Percentiles rank a stretch among this genome's conserved stretches.
Evolutionary conservation across 208 protist species (phyloP).

Genomic region (Endotrypanum monterogeii): DNA sequence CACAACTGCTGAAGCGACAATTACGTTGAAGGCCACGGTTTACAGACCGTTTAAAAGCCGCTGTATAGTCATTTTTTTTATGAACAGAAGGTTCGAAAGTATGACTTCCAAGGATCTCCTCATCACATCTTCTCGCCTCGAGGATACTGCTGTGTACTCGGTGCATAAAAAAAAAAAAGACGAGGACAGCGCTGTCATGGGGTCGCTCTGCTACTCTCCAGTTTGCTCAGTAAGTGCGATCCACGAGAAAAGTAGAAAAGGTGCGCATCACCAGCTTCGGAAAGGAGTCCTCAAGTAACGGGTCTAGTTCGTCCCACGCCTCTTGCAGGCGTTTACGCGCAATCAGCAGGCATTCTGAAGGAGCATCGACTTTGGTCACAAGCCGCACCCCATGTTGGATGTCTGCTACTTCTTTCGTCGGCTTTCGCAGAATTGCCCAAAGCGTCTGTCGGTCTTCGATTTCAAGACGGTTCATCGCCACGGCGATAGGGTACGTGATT

Average conservation of each 20-base stretch:
- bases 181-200: neutral
- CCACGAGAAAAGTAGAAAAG: slow-evolving; percentile 45
- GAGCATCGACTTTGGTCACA: slow-evolving; percentile 29
- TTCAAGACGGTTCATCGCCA: slow-evolving; percentile 41
- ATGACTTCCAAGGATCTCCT: neutral
- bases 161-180: neutral
- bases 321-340: slow-evolving; percentile 34
- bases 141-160: no score
- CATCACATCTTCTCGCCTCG: neutral
- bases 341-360: slow-evolving; percentile 38
- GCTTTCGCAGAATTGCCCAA: slow-evolving; percentile 37
- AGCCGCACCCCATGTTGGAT: slow-evolving; percentile 34
- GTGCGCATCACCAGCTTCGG: slow-evolving; percentile 57
- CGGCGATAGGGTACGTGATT: slow-evolving; percentile 65
- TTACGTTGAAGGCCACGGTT: neutral
- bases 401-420: slow-evolving; percentile 19
- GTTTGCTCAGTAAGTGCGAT: slow-evolving; percentile 27
- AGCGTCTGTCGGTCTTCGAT: slow-evolving; percentile 33
- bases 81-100: neutral
- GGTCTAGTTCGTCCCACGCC: slow-evolving; percentile 46
- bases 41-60: neutral
- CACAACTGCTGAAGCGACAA: neutral
- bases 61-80: neutral
- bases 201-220: neutral
- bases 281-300: slow-evolving; percentile 42